Base-by-base conservation (phyloP, 2,329 filamentous ascomycete species). In the Aureobasidium sp. region DNA sequence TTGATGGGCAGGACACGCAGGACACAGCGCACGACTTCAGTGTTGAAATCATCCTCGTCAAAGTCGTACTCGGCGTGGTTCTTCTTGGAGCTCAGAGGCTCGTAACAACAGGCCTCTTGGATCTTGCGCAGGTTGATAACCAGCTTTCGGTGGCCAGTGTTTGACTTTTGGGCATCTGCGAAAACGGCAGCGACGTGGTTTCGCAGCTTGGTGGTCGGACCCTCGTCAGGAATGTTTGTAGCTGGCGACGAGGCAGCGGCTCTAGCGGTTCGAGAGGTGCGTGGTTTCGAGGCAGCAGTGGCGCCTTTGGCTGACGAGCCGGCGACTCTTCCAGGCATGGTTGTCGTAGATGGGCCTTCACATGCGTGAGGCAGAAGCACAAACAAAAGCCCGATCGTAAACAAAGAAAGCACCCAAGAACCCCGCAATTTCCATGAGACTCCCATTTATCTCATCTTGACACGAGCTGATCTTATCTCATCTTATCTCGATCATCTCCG, bases 61-160 rank as follows among this genome's bases (percentile, higher is more conserved):
- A 92, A 89, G 11, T 91, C 87, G 66, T 86, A 83, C 11, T 81
- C 77, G 3, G 70, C 77, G 67, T 75, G 80, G 68, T 69, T 73
- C 69, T 82, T 83, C 65, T 81, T 83, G 30, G 76, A 75, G 29
- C 74, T 74, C 41, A 75, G 73, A 1, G 77, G 76, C 64, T 86
- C 82, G 57, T 82, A 84, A 65, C 80, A 83, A 76, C 91, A 96
- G 41, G 87, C 81, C 72, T 97, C 93, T 70, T 97, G 93, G 47
- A 96, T 83, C 75, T 96, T 97, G 65, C 93, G 86, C 64, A 99
- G 78, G 54, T 86, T 91, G 63, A 97, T 89, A 4, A 89, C 88
- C 0, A 96, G 82, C 72, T 97, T 97, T 63, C 93, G 82, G 73
- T 99, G 94, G 2, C 90, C 90, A 1, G 92, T 91, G 0, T 89